A percentile compares a stretch with the other conserved stretches of the same genome.
These are phyloP conservation scores for Suhomyces anneliseae DNA, from an alignment of 1,139 yeast species.

Conservation along the genomic window DNA sequence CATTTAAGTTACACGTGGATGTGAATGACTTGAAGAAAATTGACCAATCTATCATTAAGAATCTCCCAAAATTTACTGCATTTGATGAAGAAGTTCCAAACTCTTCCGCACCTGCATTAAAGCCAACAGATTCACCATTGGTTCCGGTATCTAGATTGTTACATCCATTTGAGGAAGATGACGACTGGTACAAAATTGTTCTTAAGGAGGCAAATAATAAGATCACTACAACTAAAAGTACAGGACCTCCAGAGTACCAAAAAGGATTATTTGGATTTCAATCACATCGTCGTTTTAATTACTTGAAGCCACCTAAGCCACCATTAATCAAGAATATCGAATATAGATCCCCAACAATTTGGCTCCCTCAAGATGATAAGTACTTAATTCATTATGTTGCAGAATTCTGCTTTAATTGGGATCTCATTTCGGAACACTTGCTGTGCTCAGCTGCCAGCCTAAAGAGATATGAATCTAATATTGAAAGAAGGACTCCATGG, in stretches of 20 bases:
- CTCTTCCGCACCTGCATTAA: slow-evolving; percentile 15
- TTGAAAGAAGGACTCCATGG: slow-evolving; percentile 97
- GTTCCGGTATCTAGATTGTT: slow-evolving; percentile 62
- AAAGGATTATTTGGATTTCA: slow-evolving; percentile 61
- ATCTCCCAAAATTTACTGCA: slow-evolving; percentile 56
- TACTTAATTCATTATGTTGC: slow-evolving; percentile 76
- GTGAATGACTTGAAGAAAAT: slow-evolving; percentile 52
- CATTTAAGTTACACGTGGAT: slow-evolving; percentile 59
- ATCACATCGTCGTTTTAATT: slow-evolving; percentile 59
- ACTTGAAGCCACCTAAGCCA: slow-evolving; percentile 82
- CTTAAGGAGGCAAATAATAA: slow-evolving; percentile 43
- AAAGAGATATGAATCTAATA: slow-evolving; percentile 74
- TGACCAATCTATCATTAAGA: slow-evolving; percentile 55
- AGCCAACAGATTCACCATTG: slow-evolving; percentile 28
- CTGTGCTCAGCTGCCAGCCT: slow-evolving; percentile 57
- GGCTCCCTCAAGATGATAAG: slow-evolving; percentile 94
- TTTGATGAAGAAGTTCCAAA: slow-evolving; percentile 35
- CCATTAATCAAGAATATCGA: slow-evolving; percentile 79
- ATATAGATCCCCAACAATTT: slow-evolving; percentile 84
- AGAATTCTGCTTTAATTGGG: slow-evolving; percentile 92
- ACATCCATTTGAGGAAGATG: slow-evolving; percentile 61
- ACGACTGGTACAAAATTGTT: slow-evolving; percentile 62
- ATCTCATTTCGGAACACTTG: slow-evolving; percentile 78
- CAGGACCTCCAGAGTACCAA: slow-evolving; percentile 44
- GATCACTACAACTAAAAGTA: slow-evolving; percentile 12